phyloP scores from a whole-genome alignment of 371 early-diverging fungal species.

The Coemansia sp. region DNA sequence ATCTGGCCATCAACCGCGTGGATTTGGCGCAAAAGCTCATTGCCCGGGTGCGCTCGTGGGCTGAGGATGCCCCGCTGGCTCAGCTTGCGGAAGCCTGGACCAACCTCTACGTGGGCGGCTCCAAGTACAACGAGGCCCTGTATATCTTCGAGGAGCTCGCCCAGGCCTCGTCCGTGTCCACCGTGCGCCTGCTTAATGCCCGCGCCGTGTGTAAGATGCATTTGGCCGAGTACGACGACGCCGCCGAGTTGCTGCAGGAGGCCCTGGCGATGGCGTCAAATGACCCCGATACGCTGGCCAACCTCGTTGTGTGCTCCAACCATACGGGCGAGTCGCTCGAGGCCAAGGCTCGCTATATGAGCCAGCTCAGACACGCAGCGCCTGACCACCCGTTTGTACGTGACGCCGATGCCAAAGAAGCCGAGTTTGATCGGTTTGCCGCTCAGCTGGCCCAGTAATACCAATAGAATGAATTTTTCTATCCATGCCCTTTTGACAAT shows the following conservation, averaged over 20 bases:
- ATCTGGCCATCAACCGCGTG: slow-evolving; percentile 75
- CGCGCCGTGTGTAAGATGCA: slow-evolving; percentile 87
- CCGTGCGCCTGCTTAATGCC: slow-evolving; percentile 73
- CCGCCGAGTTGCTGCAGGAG: slow-evolving; percentile 78
- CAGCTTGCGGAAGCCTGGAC: slow-evolving; percentile 94
- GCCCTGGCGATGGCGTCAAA: slow-evolving; percentile 74
- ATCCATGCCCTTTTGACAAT: too few relatives aligned
- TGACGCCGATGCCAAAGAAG: slow-evolving; percentile 74
- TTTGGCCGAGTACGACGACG: slow-evolving; percentile 80
- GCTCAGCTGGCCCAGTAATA: too few relatives aligned
- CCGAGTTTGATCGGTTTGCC: slow-evolving; percentile 66
- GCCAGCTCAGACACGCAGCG: slow-evolving; percentile 77
- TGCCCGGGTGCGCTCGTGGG: slow-evolving; percentile 71
- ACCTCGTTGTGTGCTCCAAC: slow-evolving; percentile 55
- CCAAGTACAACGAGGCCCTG: slow-evolving; percentile 82
- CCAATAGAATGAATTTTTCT: too few relatives aligned
- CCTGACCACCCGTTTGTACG: slow-evolving; percentile 77
- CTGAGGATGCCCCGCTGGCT: slow-evolving; percentile 88
- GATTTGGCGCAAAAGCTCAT: slow-evolving; percentile 88
- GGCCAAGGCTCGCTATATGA: slow-evolving; percentile 37
- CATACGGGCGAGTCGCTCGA: slow-evolving; percentile 20
- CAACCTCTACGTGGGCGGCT: slow-evolving; percentile 70
- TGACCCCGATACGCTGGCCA: slow-evolving; percentile 86
- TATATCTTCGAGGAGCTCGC: slow-evolving; percentile 94
- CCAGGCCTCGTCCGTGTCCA: slow-evolving; percentile 69